Evolutionary conservation across 176 grass and related monocot genomes (phyloP).

Genomic region (Alloteropsis semialata): DNA sequence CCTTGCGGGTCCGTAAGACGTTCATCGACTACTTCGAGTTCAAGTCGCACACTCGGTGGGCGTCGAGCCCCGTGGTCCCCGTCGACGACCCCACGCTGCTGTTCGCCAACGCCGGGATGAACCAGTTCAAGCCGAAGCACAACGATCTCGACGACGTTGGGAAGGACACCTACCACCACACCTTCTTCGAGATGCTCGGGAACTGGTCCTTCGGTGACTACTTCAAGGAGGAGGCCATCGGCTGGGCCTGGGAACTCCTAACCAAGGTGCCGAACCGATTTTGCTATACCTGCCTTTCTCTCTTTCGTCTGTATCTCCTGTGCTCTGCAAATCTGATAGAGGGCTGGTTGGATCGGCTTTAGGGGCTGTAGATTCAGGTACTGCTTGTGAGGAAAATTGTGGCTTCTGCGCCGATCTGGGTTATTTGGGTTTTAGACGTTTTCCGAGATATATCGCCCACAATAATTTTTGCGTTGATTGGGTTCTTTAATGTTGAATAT

Average conservation of each 20-base stretch:
- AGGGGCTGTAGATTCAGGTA: not conserved
- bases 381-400: not conserved
- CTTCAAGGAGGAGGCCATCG: constrained; percentile 91
- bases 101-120: constrained; percentile 97
- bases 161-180: constrained; percentile 98
- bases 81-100: constrained; percentile 86
- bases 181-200: constrained; percentile 98
- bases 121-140: constrained; percentile 97
- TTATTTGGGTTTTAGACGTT: not conserved
- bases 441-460: not conserved
- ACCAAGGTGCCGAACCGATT: constrained; percentile 1
- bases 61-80: constrained; percentile 79
- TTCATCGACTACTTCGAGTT: constrained; percentile 64
- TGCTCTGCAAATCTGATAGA: not conserved
- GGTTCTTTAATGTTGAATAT: not conserved
- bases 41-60: constrained; percentile 70
- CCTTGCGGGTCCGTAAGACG: constrained; percentile 47
- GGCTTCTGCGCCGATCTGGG: not conserved
- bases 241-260: constrained; percentile 94
- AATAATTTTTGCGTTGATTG: not conserved
- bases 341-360: not conserved
- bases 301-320: not conserved
- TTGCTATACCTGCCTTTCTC: not conserved
- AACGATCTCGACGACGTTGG: constrained; percentile 99
- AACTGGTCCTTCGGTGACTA: constrained; percentile 97